phyloP scores from a whole-genome alignment of 2,329 filamentous ascomycete species.

The Fusarium haematococcum region DNA sequence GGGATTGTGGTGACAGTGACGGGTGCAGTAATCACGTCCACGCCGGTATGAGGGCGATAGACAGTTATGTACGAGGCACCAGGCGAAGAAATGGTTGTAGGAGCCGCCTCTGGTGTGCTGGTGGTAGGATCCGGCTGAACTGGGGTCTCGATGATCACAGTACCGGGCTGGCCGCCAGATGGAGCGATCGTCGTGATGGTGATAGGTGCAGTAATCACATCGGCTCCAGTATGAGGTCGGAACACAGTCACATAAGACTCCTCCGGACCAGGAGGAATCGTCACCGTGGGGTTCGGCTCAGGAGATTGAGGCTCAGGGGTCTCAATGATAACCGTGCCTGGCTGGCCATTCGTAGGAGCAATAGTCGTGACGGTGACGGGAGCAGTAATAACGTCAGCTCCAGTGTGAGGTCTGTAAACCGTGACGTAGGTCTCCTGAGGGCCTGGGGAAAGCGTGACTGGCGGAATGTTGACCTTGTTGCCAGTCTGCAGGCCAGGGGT shows the following conservation, averaged over 20 bases:
- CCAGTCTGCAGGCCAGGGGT: conserved; percentile 9
- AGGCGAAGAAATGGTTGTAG: conserved; percentile 19
- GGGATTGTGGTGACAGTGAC: conserved; percentile 28
- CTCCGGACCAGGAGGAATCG: conserved; percentile 7
- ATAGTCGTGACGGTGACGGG: conserved; percentile 29
- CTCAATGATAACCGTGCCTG: conserved; percentile 27
- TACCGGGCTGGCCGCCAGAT: conserved; percentile 22
- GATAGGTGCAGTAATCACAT: conserved; percentile 14
- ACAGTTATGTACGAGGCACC: conserved; percentile 24
- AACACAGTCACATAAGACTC: conserved; percentile 29
- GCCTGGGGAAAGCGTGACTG: conserved; percentile 3
- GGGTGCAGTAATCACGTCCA: conserved; percentile 15
- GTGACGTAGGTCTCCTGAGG: conserved; percentile 4
- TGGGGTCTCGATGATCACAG: conserved; percentile 30
- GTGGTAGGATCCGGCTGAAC: conserved; percentile 10
- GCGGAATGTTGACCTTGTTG: neutral
- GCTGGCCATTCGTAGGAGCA: conserved; percentile 12
- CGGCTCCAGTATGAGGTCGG: conserved; percentile 21
- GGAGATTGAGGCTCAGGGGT: conserved; percentile 9
- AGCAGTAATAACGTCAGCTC: conserved; percentile 16
- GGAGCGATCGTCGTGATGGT: conserved; percentile 24
- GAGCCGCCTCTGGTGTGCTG: neutral
- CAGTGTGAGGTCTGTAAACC: conserved; percentile 23
- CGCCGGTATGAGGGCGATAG: conserved; percentile 20
- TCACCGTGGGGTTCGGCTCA: conserved; percentile 20